Percentiles rank a stretch among this genome's conserved stretches.
Conservation (phyloP, 768 basidiomycete genomes). For the Macrolepiota fuliginosa region DNA sequence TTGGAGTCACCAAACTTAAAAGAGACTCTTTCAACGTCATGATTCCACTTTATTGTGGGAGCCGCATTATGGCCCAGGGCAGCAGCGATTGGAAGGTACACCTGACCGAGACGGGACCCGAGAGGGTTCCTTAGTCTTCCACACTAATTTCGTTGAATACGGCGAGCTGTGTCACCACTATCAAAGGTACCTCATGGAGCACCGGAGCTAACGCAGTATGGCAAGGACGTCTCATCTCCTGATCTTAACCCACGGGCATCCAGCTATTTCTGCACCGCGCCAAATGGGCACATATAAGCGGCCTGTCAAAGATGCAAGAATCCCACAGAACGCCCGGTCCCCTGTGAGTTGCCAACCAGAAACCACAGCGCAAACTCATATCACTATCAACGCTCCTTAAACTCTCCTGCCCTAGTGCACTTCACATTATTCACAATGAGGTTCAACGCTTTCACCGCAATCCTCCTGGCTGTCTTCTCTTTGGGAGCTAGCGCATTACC, state of each 20-base stretch:
- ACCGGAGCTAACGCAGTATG: conserved; percentile 9
- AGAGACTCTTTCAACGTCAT: background rate
- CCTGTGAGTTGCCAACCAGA: background rate
- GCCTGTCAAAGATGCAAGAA: conserved; percentile 4
- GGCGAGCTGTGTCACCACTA: conserved; percentile 1
- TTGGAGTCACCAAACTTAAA: background rate
- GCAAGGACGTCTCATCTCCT: conserved; percentile 4
- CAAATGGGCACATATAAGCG: conserved; percentile 6
- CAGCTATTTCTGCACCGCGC: conserved; percentile 7
- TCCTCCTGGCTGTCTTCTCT: conserved; percentile 1
- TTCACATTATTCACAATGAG: background rate
- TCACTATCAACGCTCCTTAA: conserved; percentile 1
- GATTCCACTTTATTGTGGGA: background rate
- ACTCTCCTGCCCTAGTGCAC: background rate
- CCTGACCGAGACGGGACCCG: background rate
- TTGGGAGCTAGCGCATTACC: conserved; percentile 8
- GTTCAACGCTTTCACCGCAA: background rate
- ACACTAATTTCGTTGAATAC: background rate
- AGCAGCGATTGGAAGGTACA: background rate
- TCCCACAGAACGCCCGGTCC: background rate
- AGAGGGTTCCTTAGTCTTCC: background rate
- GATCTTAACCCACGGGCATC: conserved; percentile 7
- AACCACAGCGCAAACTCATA: background rate
- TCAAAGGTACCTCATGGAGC: conserved; percentile 12
- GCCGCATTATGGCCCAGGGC: background rate